Conservation (phyloP, 2,329 filamentous ascomycete species). For the Hymenoscyphus linearis region DNA sequence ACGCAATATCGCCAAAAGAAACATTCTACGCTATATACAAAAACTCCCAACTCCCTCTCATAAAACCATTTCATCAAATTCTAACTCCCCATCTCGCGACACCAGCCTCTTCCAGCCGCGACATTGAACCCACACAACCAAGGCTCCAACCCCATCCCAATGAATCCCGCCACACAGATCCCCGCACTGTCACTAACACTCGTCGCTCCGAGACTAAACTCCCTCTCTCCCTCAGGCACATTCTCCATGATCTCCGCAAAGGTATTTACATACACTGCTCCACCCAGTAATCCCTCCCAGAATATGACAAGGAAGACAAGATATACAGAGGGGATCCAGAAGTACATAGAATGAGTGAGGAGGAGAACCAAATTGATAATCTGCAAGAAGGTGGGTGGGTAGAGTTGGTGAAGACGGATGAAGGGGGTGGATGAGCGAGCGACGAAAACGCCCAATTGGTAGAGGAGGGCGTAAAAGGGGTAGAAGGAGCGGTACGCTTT, state of each 20-base stretch:
- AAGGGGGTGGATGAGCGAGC: constrained; percentile 89
- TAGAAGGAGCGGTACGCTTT: constrained; percentile 81
- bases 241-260: constrained; percentile 91
- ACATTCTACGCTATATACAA: not conserved
- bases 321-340: constrained; percentile 81
- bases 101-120: constrained; percentile 70
- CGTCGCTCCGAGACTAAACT: constrained; percentile 86
- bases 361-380: constrained; percentile 71
- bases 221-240: constrained; percentile 69
- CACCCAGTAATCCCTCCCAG: constrained; percentile 90
- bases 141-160: constrained; percentile 79
- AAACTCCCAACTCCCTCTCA: not conserved
- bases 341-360: constrained; percentile 68
- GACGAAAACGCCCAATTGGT: constrained; percentile 92
- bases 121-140: constrained; percentile 82
- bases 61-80: not conserved
- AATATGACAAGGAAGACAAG: constrained; percentile 81
- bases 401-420: constrained; percentile 73
- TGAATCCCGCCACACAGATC: constrained; percentile 80
- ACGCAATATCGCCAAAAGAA: no score
- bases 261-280: constrained; percentile 90
- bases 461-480: constrained; percentile 89
- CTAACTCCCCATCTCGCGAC: constrained; percentile 33
- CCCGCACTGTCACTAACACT: constrained; percentile 89
- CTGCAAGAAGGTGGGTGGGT: constrained; percentile 77